phyloP scores from a whole-genome alignment of 176 grass and related monocot genomes.

The barley (Hordeum vulgare) region DNA sequence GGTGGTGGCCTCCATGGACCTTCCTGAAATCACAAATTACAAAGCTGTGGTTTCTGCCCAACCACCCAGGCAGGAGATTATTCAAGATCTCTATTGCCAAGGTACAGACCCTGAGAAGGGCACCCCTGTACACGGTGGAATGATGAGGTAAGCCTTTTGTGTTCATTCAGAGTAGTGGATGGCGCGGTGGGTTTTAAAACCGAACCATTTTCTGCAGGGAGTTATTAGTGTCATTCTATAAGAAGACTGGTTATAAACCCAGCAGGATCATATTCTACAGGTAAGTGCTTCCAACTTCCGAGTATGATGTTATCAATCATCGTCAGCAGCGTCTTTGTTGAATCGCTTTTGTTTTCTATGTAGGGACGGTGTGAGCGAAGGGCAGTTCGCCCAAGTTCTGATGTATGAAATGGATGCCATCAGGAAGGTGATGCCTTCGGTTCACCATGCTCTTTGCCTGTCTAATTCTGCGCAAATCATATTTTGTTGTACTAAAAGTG shows the following conservation, averaged over 20 bases:
- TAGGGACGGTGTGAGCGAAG: conserved; percentile 80
- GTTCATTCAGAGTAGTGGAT: not conserved
- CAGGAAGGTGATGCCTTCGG: conserved; percentile 33
- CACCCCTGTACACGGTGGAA: conserved; percentile 25
- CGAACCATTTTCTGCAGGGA: conserved; percentile 41
- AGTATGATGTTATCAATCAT: not conserved
- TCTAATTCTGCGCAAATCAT: not conserved
- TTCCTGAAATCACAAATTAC: conserved; percentile 63
- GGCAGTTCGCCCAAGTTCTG: conserved; percentile 62
- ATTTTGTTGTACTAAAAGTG: not conserved
- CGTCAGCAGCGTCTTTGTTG: not conserved
- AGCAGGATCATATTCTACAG: conserved; percentile 85
- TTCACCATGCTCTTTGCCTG: not conserved
- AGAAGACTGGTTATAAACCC: conserved; percentile 18
- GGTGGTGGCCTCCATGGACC: conserved; percentile 89
- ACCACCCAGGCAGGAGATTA: conserved; percentile 56
- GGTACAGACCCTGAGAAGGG: conserved; percentile 31
- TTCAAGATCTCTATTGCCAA: conserved; percentile 54
- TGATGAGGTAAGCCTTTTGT: conserved; percentile 48
- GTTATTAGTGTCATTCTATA: conserved; percentile 35
- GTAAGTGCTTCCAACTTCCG: conserved; percentile 6
- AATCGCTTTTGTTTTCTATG: not conserved
- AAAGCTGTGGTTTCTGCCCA: conserved; percentile 71
- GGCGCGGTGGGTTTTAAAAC: not conserved
- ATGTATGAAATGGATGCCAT: conserved; percentile 60